Conservation (phyloP, 768 basidiomycete genomes). For the Suillus subaureus region DNA sequence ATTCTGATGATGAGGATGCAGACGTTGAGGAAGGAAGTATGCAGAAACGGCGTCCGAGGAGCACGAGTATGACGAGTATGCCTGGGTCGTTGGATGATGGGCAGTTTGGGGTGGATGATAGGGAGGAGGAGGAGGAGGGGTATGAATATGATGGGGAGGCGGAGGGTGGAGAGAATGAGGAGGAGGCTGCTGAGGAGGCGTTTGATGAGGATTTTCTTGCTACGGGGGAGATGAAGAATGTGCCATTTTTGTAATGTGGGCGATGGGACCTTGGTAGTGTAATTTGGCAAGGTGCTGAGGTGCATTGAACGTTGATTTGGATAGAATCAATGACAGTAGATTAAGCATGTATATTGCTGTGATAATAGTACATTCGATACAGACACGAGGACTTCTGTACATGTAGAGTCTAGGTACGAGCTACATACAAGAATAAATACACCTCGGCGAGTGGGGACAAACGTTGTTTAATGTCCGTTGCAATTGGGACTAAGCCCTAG, state of each 20-base stretch:
- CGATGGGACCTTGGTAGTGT: not conserved
- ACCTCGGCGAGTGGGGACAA: no score
- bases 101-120: constrained; percentile 53
- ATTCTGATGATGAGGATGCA: constrained; percentile 50
- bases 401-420: not conserved
- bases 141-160: constrained; percentile 36
- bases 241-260: constrained; percentile 55
- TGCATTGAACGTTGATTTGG: not conserved
- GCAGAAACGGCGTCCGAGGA: constrained; percentile 45
- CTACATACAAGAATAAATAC: no score
- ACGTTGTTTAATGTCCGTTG: no score
- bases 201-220: constrained; percentile 82
- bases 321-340: not conserved
- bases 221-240: constrained; percentile 82
- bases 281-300: not conserved
- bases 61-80: constrained; percentile 81
- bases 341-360: not conserved
- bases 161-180: constrained; percentile 48
- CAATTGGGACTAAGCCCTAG: no score
- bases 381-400: not conserved
- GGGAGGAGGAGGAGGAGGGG: constrained; percentile 28
- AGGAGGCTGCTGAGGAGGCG: constrained; percentile 68
- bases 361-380: not conserved
- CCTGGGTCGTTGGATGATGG: constrained; percentile 77
- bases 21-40: constrained; percentile 43